phyloP scores from a whole-genome alignment of 805 yeast genomes.

The Monosporozyma siamensis region DNA sequence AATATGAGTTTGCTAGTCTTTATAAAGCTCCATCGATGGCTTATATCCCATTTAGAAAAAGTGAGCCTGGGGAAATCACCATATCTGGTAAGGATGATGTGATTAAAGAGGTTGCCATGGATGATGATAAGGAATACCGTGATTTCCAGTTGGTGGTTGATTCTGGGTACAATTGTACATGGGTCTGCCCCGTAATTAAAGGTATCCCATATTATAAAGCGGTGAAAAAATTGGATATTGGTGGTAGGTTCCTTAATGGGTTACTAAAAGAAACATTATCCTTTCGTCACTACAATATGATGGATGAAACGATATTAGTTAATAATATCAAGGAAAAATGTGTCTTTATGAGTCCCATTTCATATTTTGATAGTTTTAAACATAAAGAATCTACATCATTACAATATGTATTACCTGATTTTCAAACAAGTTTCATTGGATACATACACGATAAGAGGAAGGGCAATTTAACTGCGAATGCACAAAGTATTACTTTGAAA shows the following conservation, averaged over 20 bases:
- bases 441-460: conserved; percentile 39
- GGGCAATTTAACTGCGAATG: conserved; percentile 34
- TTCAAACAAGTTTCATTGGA: conserved; percentile 71
- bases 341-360: conserved; percentile 40
- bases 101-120: conserved; percentile 30
- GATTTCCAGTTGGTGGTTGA: conserved; percentile 80
- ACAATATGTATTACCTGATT: conserved; percentile 82
- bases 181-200: conserved; percentile 75
- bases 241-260: conserved; percentile 79
- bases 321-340: conserved; percentile 74
- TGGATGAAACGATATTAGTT: conserved; percentile 79
- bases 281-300: conserved; percentile 84
- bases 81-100: conserved; percentile 17
- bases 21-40: conserved; percentile 57
- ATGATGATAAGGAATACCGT: conserved; percentile 19
- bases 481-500: conserved; percentile 55
- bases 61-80: conserved; percentile 5
- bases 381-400: conserved; percentile 32
- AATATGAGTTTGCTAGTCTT: conserved; percentile 67
- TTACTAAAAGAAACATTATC: conserved; percentile 75
- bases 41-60: conserved; percentile 52
- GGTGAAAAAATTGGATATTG: conserved; percentile 69
- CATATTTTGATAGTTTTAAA: conserved; percentile 27
- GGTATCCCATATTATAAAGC: conserved; percentile 73
- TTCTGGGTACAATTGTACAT: conserved; percentile 79